A percentile compares a stretch with the other conserved stretches of the same genome.
phyloP scores from a whole-genome alignment of 805 yeast genomes.

The Metschnikowia lachancei region DNA sequence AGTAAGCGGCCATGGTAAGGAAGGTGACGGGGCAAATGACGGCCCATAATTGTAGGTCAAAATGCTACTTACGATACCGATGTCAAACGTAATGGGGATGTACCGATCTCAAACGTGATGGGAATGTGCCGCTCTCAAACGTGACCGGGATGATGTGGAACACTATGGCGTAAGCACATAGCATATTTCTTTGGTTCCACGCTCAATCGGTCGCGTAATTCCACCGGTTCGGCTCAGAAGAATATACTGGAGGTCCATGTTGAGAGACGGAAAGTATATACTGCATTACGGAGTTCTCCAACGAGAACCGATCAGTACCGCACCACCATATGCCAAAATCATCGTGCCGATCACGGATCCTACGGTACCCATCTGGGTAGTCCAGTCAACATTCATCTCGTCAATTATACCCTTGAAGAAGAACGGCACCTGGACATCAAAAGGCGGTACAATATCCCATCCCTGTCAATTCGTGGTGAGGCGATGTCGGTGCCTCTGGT shows the following conservation, averaged over 20 bases:
- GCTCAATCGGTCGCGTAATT: constrained; percentile 89
- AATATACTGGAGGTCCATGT: constrained; percentile 86
- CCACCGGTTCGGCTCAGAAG: constrained; percentile 93
- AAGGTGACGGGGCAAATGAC: constrained; percentile 84
- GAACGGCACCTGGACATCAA: constrained; percentile 96
- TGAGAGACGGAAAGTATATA: constrained; percentile 81
- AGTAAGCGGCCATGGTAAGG: constrained; percentile 83
- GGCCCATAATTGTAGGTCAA: constrained; percentile 89
- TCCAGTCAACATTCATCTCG: constrained; percentile 89
- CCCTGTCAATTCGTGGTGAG: no score
- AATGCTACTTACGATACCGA: constrained; percentile 88
- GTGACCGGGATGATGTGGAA: constrained; percentile 92
- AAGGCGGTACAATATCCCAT: no score
- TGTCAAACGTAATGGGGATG: constrained; percentile 91
- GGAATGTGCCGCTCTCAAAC: constrained; percentile 89
- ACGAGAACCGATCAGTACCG: constrained; percentile 91
- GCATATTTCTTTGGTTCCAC: constrained; percentile 97
- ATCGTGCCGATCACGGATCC: constrained; percentile 63
- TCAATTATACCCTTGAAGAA: constrained; percentile 85
- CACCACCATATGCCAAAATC: constrained; percentile 86
- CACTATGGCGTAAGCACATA: constrained; percentile 96
- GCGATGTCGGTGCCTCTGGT: no score
- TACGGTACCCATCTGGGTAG: constrained; percentile 55
- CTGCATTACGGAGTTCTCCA: constrained; percentile 93
- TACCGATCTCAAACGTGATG: constrained; percentile 83